Evolutionary conservation across 164 flowering plant species (phyloP).

Genomic region (Tetrastigma voinierianum): DNA sequence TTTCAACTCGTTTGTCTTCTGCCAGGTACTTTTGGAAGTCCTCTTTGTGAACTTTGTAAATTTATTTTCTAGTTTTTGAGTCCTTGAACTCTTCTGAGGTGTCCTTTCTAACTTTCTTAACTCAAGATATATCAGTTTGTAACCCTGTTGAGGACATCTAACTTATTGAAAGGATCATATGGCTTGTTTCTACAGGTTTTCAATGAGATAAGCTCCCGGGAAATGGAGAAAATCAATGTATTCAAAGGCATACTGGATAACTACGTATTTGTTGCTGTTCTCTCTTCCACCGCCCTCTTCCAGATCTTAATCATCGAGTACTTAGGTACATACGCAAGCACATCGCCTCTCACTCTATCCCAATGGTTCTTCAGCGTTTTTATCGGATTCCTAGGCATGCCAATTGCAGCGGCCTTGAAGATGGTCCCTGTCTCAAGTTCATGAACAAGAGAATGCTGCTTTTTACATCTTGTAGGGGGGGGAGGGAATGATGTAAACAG

Average conservation of each 20-base stretch:
- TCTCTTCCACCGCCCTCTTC: slow-evolving; percentile 38
- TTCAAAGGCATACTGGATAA: slow-evolving; percentile 52
- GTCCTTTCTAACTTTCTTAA: too few relatives aligned
- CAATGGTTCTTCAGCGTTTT: slow-evolving; percentile 51
- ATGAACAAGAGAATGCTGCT: background rate
- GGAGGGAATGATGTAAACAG: too few relatives aligned
- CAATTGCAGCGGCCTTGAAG: slow-evolving; percentile 47
- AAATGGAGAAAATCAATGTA: slow-evolving; percentile 53
- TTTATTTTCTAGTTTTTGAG: too few relatives aligned
- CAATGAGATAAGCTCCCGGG: slow-evolving; percentile 61
- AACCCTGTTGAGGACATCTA: background rate
- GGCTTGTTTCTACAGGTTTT: slow-evolving; percentile 35
- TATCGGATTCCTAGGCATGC: slow-evolving; percentile 53
- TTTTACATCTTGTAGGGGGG: too few relatives aligned
- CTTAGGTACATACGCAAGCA: slow-evolving; percentile 53
- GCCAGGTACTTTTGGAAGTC: slow-evolving; percentile 40
- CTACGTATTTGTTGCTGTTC: slow-evolving; percentile 42
- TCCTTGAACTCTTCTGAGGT: too few relatives aligned
- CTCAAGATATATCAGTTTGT: background rate
- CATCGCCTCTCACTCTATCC: slow-evolving; percentile 40
- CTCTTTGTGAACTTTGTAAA: too few relatives aligned
- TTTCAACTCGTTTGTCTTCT: slow-evolving; percentile 72
- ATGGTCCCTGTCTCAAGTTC: slow-evolving; percentile 38
- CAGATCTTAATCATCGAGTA: slow-evolving; percentile 55
- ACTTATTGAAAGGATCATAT: background rate